Conservation (phyloP, 2,329 filamentous ascomycete genomes). For the Lizonia empirigonia region DNA sequence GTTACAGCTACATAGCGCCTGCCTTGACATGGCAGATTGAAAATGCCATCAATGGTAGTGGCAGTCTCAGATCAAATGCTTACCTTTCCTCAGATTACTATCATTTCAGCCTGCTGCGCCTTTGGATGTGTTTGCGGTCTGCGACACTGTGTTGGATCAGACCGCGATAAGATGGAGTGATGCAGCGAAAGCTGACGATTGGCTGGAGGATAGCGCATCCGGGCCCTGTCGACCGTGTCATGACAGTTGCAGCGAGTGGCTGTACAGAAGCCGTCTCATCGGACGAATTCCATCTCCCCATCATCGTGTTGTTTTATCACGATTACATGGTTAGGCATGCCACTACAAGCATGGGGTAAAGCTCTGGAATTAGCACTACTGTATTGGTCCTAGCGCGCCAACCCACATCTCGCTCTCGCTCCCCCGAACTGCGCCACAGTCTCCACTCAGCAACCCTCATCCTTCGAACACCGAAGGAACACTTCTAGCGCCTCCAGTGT, state of each 20-base stretch:
- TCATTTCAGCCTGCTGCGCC: background rate
- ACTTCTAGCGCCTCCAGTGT: background rate
- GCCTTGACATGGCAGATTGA: background rate
- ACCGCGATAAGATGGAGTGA: background rate
- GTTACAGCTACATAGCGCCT: background rate
- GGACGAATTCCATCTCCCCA: background rate
- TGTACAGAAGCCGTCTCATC: constrained; percentile 2
- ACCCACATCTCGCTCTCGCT: background rate
- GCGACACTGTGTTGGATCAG: constrained; percentile 3
- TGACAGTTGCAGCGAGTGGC: background rate
- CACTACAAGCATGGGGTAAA: no score
- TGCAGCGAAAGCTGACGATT: background rate
- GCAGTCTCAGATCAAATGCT: background rate
- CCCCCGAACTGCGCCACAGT: constrained; percentile 1
- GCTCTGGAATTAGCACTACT: background rate
- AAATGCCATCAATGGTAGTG: background rate
- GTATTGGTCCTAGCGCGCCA: background rate
- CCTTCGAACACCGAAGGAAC: background rate
- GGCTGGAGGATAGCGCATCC: background rate
- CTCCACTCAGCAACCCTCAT: background rate
- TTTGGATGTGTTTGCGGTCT: constrained; percentile 1
- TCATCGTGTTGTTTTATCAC: background rate
- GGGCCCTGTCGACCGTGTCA: background rate
- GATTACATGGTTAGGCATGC: no score
- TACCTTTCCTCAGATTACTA: background rate